phyloP scores from a whole-genome alignment of 1,284 basidiomycete genomes.

The Ganoderma sinense region DNA sequence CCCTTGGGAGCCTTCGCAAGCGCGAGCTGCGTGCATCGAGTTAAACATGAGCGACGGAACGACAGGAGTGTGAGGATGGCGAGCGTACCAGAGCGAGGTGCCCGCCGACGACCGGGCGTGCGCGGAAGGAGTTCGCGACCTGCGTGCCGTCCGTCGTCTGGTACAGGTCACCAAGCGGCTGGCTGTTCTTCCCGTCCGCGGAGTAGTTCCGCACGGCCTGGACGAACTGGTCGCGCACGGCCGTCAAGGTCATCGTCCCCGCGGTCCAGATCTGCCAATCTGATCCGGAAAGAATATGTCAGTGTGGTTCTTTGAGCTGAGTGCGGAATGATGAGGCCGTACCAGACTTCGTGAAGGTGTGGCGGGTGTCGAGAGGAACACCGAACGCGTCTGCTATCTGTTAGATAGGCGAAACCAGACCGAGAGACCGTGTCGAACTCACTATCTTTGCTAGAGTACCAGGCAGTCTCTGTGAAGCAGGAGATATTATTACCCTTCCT shows the following conservation, averaged over 20 bases:
- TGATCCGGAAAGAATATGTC: constrained; percentile 24
- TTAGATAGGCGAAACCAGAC: no score
- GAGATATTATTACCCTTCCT: not conserved
- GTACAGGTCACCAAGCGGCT: constrained; percentile 61
- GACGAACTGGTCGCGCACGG: constrained; percentile 60
- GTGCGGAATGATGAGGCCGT: constrained; percentile 8
- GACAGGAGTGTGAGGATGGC: not conserved
- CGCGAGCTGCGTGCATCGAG: not conserved
- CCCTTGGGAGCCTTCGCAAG: not conserved
- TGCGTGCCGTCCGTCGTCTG: constrained; percentile 55
- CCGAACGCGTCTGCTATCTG: constrained; percentile 55
- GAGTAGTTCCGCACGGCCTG: constrained; percentile 60
- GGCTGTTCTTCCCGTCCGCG: constrained; percentile 49
- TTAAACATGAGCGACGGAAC: not conserved
- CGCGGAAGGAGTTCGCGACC: constrained; percentile 47
- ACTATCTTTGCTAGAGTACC: constrained; percentile 65
- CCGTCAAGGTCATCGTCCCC: constrained; percentile 55
- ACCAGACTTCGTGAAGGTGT: constrained; percentile 74
- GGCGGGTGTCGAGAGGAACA: constrained; percentile 70
- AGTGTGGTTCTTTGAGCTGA: not conserved
- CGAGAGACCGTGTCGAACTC: constrained; percentile 32
- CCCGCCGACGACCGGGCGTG: constrained; percentile 65
- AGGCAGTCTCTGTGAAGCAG: constrained; percentile 58
- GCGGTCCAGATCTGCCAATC: constrained; percentile 73
- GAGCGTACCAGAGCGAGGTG: constrained; percentile 52